phyloP scores from a whole-genome alignment of 805 yeast species.

The baker's yeast (Saccharomyces cerevisiae) region DNA sequence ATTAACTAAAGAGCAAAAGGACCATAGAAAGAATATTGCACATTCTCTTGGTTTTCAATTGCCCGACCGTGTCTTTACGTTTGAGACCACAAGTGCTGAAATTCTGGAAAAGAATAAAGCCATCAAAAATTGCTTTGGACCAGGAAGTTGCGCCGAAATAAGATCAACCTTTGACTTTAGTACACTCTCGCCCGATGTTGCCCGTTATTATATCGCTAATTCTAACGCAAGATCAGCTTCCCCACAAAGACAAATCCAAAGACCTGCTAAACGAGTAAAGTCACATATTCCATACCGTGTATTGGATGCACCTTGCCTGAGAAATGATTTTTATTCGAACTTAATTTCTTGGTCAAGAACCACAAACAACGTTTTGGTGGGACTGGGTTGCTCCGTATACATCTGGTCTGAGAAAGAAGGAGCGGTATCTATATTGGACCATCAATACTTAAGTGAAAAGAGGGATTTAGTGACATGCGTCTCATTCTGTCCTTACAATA shows the following conservation, averaged over 20 bases:
- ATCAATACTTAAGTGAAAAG: slow-evolving; percentile 26
- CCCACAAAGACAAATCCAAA: slow-evolving; percentile 1
- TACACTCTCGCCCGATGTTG: not conserved
- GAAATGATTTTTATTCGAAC: slow-evolving; percentile 73
- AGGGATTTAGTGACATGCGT: slow-evolving; percentile 47
- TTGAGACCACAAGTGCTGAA: slow-evolving; percentile 7
- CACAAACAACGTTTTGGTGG: slow-evolving; percentile 53
- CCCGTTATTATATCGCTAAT: not conserved
- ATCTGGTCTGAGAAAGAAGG: slow-evolving; percentile 53
- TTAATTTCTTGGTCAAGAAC: slow-evolving; percentile 61
- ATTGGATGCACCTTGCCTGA: slow-evolving; percentile 59
- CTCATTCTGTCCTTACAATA: slow-evolving; percentile 42
- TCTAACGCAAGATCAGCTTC: not conserved
- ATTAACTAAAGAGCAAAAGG: slow-evolving; percentile 6
- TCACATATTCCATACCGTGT: slow-evolving; percentile 42
- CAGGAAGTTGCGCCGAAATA: not conserved
- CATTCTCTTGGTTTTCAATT: slow-evolving; percentile 42
- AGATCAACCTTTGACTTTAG: not conserved
- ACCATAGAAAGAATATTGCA: slow-evolving; percentile 38
- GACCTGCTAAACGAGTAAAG: slow-evolving; percentile 25
- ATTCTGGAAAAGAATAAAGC: not conserved
- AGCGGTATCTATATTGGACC: slow-evolving; percentile 36
- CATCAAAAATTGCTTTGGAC: not conserved
- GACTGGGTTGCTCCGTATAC: slow-evolving; percentile 49
- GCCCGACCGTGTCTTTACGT: slow-evolving; percentile 36